Evolutionary conservation across 495 filamentous ascomycete species (phyloP).

Genomic region (Stereocaulon alpinum): DNA sequence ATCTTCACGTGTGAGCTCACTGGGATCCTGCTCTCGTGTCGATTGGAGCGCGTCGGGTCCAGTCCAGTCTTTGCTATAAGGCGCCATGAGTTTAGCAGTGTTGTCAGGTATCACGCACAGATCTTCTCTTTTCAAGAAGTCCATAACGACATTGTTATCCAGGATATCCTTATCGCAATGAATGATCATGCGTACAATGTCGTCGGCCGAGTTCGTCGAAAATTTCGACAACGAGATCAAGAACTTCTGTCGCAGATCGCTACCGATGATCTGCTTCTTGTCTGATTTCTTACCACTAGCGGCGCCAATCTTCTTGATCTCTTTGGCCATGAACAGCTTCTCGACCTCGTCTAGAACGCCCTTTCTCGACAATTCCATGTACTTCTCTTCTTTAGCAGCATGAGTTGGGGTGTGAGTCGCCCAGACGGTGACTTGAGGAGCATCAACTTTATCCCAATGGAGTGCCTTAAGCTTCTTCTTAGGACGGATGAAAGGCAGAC

Average conservation of each 20-base stretch:
- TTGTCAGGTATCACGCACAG: slow-evolving; percentile 88
- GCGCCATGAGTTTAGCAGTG: slow-evolving; percentile 78
- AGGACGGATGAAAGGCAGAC: slow-evolving; percentile 68
- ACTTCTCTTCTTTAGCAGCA: slow-evolving; percentile 86
- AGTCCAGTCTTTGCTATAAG: slow-evolving; percentile 95
- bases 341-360: slow-evolving; percentile 97
- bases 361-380: slow-evolving; percentile 79
- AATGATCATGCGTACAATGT: slow-evolving; percentile 84
- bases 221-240: slow-evolving; percentile 90
- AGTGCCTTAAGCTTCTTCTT: slow-evolving; percentile 99
- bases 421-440: slow-evolving; percentile 91
- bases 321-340: slow-evolving; percentile 93
- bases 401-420: slow-evolving; percentile 71
- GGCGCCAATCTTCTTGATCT: slow-evolving; percentile 76
- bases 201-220: slow-evolving; percentile 66
- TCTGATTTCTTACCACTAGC: slow-evolving; percentile 63
- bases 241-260: slow-evolving; percentile 82
- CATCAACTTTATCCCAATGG: slow-evolving; percentile 98
- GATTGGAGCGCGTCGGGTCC: slow-evolving; percentile 72
- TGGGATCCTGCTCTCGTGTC: slow-evolving; percentile 76
- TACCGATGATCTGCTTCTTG: slow-evolving; percentile 95
- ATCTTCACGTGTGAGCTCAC: slow-evolving; percentile 84
- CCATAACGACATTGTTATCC: slow-evolving; percentile 92
- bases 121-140: slow-evolving; percentile 87
- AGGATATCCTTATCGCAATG: slow-evolving; percentile 88